Conservation (phyloP, 768 basidiomycete species). For the Asterophora parasitica region DNA sequence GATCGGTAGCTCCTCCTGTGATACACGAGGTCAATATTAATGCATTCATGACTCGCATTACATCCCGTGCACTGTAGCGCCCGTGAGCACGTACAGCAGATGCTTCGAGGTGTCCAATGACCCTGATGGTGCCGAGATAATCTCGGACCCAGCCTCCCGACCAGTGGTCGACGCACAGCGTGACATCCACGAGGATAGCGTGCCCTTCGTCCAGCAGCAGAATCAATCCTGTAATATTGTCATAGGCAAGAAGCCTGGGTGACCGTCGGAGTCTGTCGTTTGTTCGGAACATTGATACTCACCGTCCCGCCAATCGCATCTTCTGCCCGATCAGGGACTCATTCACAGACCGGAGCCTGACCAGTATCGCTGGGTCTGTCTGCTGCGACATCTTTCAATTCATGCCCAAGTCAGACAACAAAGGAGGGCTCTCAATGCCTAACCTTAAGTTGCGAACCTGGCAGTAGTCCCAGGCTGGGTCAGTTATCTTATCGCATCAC, state of each 20-base stretch:
- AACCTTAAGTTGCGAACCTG: too few relatives aligned
- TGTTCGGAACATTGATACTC: slow-evolving; percentile 13
- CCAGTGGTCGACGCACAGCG: slow-evolving; percentile 42
- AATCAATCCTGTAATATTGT: slow-evolving; percentile 40
- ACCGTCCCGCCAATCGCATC: slow-evolving; percentile 59
- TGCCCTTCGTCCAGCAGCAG: slow-evolving; percentile 44
- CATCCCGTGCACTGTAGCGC: background rate
- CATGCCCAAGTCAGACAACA: background rate
- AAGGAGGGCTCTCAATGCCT: too few relatives aligned
- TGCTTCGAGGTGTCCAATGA: slow-evolving; percentile 54
- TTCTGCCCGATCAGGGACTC: slow-evolving; percentile 42
- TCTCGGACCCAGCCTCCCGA: slow-evolving; percentile 48
- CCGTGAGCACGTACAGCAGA: slow-evolving; percentile 9
- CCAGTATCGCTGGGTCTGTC: slow-evolving; percentile 43
- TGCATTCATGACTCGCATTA: slow-evolving; percentile 5
- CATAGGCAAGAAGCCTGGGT: slow-evolving; percentile 54
- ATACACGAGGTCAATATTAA: background rate
- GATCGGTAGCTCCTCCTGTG: slow-evolving; percentile 34
- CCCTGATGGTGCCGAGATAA: slow-evolving; percentile 44
- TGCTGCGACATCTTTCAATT: slow-evolving; percentile 39
- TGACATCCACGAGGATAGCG: slow-evolving; percentile 55
- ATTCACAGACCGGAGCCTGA: slow-evolving; percentile 36
- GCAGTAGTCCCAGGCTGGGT: too few relatives aligned
- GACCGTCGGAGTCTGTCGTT: background rate
- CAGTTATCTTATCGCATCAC: too few relatives aligned